phyloP scores from a whole-genome alignment of 1,284 basidiomycete genomes.

The Irpex rosettiformis region DNA sequence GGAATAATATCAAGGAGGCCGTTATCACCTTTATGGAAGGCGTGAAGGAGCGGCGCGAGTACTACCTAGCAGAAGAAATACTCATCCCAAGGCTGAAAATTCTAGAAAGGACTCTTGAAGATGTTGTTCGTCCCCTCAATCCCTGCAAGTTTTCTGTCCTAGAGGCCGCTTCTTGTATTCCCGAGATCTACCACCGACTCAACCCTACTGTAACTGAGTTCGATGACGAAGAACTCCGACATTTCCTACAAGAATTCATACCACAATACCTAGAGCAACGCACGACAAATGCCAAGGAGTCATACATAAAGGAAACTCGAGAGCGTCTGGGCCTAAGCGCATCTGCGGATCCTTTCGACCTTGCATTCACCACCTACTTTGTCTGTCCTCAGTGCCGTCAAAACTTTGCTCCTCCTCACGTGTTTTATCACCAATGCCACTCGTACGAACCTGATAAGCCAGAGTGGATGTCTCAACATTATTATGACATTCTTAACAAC shows the following conservation, averaged over 20 bases:
- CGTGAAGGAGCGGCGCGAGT: not conserved
- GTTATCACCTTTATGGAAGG: not conserved
- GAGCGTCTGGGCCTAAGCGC: not conserved
- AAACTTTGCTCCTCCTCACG: not conserved
- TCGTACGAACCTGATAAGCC: not conserved
- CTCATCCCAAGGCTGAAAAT: not conserved
- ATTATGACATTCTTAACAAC: not conserved
- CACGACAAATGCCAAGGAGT: not conserved
- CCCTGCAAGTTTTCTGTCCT: not conserved
- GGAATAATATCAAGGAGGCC: not conserved
- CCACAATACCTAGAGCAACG: not conserved
- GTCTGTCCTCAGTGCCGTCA: not conserved
- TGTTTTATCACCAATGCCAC: not conserved
- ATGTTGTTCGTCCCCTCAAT: not conserved
- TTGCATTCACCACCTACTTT: not conserved
- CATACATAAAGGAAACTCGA: not conserved
- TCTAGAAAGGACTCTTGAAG: not conserved
- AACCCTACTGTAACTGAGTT: not conserved
- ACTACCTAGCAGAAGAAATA: not conserved
- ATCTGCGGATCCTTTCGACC: not conserved
- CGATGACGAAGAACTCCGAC: not conserved
- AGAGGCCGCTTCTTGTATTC: not conserved
- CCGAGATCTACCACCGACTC: not conserved
- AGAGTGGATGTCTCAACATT: not conserved
- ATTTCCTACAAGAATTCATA: not conserved